Evolutionary conservation across 2,329 filamentous ascomycete genomes (phyloP), one percentile per base, ranked within the genome.

Genomic region (Aciculosporium take): DNA sequence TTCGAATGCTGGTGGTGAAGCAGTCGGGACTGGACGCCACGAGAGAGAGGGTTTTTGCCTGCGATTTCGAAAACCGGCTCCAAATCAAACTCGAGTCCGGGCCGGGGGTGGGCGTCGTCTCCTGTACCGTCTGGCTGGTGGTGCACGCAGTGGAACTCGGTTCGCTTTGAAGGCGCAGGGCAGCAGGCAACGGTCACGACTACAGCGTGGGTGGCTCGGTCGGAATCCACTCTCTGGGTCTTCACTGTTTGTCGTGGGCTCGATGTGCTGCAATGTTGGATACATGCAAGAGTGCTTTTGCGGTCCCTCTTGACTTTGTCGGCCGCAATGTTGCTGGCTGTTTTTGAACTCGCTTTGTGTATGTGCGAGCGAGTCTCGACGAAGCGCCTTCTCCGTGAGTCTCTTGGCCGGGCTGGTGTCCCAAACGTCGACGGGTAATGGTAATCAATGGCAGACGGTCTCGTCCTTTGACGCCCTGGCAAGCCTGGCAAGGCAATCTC

Each of bases 61-160:
- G n/a, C 21, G 7, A 13, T 18, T 17, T 33, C n/a, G 21, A 9
- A 8, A 25, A 24, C n/a, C 34, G 21, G n/a, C 30, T 23, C 31
- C n/a, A 38, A 34, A 15, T 21, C 31, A 28, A 36, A 25, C 29
- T 13, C 36, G 35, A 24, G 30, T 39, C 31, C n/a, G 28, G 38
- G 32, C 36, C 8, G 31, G 39, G 38, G 41, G 25, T 32, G 12
- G 24, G 30, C 23, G 42, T 40, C 25, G 25, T 34, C 27, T 33
- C n/a, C n/a, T n/a, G n/a, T n/a, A n/a, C n/a, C n/a, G n/a, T n/a
- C n/a, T n/a, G n/a, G n/a, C n/a, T n/a, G n/a, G 38, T 30, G 39
- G 28, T 40, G 42, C 38, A 41, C 29, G 29, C 21, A 38, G 35
- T 35, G 29, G 23, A 39, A 39, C 37, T 12, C 28, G 15, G 33